These are phyloP conservation scores for Starmerella scarabaei DNA, from an alignment of 805 yeast species.

Conservation along the genomic window DNA sequence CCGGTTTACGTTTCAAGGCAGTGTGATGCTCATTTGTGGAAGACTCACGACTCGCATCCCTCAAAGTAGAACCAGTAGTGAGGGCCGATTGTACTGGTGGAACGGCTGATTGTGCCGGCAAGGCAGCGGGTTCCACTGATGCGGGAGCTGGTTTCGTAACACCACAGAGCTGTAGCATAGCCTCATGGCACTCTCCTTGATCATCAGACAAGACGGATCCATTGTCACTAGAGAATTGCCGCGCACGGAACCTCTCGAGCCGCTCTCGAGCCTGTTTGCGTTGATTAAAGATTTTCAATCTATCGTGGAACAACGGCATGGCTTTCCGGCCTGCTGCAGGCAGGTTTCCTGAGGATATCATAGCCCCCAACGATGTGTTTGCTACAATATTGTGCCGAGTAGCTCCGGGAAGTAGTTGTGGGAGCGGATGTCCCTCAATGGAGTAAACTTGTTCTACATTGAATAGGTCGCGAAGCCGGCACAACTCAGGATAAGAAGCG, in stretches of 20 bases:
- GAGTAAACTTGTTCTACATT: neutral
- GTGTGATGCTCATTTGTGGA: too few species aligned
- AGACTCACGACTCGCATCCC: too few species aligned
- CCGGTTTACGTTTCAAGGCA: too few species aligned
- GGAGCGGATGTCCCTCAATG: neutral
- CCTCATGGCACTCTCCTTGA: conserved; percentile 1
- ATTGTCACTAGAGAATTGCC: neutral
- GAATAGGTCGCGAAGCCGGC: conserved; percentile 17
- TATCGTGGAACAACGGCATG: neutral
- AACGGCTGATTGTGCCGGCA: too few species aligned
- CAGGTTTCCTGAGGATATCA: too few species aligned
- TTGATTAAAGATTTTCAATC: neutral
- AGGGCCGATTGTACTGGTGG: too few species aligned
- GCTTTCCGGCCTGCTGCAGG: neutral
- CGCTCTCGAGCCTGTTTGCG: neutral
- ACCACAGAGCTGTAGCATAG: neutral
- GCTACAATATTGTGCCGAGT: neutral
- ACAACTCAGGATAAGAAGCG: conserved; percentile 24
- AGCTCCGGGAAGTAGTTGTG: neutral
- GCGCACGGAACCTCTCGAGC: too few species aligned
- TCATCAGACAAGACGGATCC: conserved; percentile 1
- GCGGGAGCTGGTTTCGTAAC: neutral
- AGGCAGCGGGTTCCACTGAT: too few species aligned
- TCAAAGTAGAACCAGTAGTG: too few species aligned
- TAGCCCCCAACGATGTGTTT: too few species aligned